phyloP scores from a whole-genome alignment of 2,329 filamentous ascomycete species.

The Thielaviopsis populi region DNA sequence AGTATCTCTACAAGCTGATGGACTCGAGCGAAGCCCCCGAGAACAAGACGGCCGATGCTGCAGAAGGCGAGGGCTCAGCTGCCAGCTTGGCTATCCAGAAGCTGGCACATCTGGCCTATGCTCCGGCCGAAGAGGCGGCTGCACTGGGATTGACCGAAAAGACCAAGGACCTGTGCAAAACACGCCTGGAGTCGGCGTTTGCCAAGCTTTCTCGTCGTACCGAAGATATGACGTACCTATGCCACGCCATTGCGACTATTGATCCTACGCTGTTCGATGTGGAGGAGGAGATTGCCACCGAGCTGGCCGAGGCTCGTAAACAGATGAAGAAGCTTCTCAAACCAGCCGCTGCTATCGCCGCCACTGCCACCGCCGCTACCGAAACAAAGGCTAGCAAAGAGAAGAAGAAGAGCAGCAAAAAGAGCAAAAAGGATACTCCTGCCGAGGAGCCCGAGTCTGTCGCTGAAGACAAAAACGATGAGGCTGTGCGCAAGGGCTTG shows the following conservation, averaged over 20 bases:
- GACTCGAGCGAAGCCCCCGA: conserved; percentile 26
- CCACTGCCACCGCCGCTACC: conserved; percentile 23
- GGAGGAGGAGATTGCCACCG: conserved; percentile 39
- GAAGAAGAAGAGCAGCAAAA: conserved; percentile 5
- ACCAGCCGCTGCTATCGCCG: conserved; percentile 21
- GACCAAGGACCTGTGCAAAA: conserved; percentile 38
- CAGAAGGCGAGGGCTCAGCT: conserved; percentile 20
- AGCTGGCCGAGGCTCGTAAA: conserved; percentile 37
- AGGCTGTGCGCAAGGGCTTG: conserved; percentile 45
- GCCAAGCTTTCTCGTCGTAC: conserved; percentile 40
- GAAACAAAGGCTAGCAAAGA: conserved; percentile 11
- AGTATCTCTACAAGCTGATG: conserved; percentile 39
- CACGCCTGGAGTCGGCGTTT: conserved; percentile 42
- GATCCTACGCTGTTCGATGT: conserved; percentile 38
- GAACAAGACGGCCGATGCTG: conserved; percentile 23
- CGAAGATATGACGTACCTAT: conserved; percentile 38
- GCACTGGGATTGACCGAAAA: conserved; percentile 35
- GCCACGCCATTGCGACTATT: conserved; percentile 38
- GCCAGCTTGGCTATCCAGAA: conserved; percentile 34
- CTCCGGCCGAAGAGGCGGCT: conserved; percentile 28
- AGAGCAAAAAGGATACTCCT: not conserved
- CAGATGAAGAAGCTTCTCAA: conserved; percentile 40
- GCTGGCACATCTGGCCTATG: conserved; percentile 42
- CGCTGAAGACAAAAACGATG: conserved; percentile 22
- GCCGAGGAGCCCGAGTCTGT: conserved; percentile 17